Base-by-base conservation (phyloP, 352 stramenopile genomes). In the Globisporangium alternatum region DNA sequence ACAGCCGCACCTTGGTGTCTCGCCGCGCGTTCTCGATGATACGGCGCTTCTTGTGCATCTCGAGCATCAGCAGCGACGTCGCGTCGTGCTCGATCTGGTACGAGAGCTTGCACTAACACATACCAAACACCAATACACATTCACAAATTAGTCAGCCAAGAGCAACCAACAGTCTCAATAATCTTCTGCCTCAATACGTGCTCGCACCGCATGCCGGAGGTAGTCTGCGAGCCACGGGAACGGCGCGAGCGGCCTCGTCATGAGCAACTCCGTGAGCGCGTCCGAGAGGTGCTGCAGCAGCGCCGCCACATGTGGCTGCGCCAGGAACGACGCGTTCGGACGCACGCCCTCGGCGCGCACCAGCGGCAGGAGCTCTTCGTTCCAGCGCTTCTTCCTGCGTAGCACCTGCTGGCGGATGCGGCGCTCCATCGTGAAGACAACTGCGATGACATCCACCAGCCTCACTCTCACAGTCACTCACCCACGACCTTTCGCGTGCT, bases 31-130 rank as follows among this genome's bases (percentile, higher is more conserved):
- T 75, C 54, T 91, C 76, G 45, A 91, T 88, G 31, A 87, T 68
- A 22, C 80, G 69, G 17, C 80, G 78, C 64, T 89, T 91, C 60
- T 78, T 85, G 71, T 91, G 82, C 75, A 89, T 89, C 53, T 91
- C 80, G 13, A 78, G 62, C 33, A 86, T 60, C 25, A 91, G 66
- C n/a, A 75, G 62, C 9, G 76, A 71, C 22, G 65, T 64, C 1
- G 77, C 66, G 13, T 81, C 67, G 47, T 68, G 62, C 67, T 83
- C 78, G 22, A 88, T 60, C 8, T 73, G 66, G 51, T 81, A 80
- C n/a, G 62, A 70, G 17, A 89, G 66, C 51, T 91, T 91, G 41
- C 78, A 91, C 82, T 91, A 35, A n/a, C 2, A 35, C 61, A 15
- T 33, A 61, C 35, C n/a, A 17, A 30, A 56, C 55, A 51, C 8